Conservation (phyloP, 768 basidiomycete species). For the Amanita exitialis region DNA sequence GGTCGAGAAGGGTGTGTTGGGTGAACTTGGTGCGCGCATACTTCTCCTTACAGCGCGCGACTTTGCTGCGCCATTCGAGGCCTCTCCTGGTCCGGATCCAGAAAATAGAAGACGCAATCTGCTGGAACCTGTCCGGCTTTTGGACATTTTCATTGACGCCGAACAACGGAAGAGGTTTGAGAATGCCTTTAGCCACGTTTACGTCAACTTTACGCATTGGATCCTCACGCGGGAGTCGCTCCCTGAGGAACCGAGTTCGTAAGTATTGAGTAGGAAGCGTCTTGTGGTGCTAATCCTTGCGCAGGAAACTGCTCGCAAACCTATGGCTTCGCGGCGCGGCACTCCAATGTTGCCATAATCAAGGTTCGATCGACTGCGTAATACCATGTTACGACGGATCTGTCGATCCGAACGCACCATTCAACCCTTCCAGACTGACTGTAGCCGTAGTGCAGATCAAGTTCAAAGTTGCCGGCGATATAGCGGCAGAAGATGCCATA, state of each 20-base stretch:
- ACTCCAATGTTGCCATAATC: conserved; percentile 12
- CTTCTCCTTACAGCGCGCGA: conserved; percentile 10
- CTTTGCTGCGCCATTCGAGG: conserved; percentile 7
- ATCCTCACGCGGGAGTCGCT: conserved; percentile 10
- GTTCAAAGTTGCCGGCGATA: conserved; percentile 1
- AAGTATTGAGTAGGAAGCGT: not conserved
- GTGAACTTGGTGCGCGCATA: conserved; percentile 10
- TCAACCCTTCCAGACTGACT: conserved; percentile 10
- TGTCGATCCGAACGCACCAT: conserved; percentile 3
- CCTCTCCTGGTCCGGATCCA: conserved; percentile 2
- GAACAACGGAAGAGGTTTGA: conserved; percentile 5
- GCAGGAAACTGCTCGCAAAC: conserved; percentile 11
- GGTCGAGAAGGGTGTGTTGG: conserved; percentile 11
- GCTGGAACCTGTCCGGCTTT: not conserved
- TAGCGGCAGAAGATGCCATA: conserved; percentile 1
- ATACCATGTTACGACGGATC: conserved; percentile 8
- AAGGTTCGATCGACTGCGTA: conserved; percentile 10
- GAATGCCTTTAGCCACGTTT: conserved; percentile 7
- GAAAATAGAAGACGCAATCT: not conserved
- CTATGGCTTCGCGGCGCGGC: conserved; percentile 11
- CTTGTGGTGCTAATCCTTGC: not conserved
- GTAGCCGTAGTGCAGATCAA: conserved; percentile 5
- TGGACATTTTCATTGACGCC: not conserved
- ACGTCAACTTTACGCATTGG: conserved; percentile 15
- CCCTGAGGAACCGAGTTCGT: conserved; percentile 9